Conservation (phyloP, 768 basidiomycete species). For the Termitomyces sp. region DNA sequence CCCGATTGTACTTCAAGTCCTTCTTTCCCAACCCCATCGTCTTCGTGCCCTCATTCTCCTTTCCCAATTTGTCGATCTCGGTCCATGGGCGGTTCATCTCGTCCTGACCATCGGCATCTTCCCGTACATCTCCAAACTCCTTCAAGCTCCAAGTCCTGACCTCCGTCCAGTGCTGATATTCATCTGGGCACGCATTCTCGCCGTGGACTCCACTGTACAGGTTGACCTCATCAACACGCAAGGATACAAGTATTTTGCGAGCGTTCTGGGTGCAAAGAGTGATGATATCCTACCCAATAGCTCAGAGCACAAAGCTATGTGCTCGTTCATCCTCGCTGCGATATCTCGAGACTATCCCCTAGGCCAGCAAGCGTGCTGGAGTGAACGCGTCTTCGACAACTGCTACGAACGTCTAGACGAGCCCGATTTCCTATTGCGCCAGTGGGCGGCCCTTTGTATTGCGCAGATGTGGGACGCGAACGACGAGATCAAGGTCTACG, state of each 20-base stretch:
- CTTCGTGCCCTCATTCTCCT: conserved; percentile 93
- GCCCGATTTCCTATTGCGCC: conserved; percentile 87
- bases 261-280: conserved; percentile 66
- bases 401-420: conserved; percentile 85
- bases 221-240: conserved; percentile 81
- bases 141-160: conserved; percentile 92
- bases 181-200: conserved; percentile 97
- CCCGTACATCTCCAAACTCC: conserved; percentile 94
- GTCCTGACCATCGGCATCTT: conserved; percentile 97
- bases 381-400: conserved; percentile 79
- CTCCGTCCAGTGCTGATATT: conserved; percentile 97
- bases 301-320: conserved; percentile 97
- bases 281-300: conserved; percentile 83
- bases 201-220: conserved; percentile 93
- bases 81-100: conserved; percentile 97
- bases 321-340: conserved; percentile 90
- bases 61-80: conserved; percentile 96
- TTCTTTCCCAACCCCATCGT: conserved; percentile 94
- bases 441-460: conserved; percentile 93
- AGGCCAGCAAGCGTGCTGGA: conserved; percentile 84
- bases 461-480: conserved; percentile 93
- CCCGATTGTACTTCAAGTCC: conserved; percentile 95
- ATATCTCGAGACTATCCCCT: conserved; percentile 86
- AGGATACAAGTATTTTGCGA: conserved; percentile 84
- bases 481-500: conserved; percentile 85